A percentile compares a stretch with the other conserved stretches of the same genome.
These are phyloP conservation scores for Anisodus tanguticus DNA, from an alignment of 257 asterid genomes.

Conservation along the genomic window DNA sequence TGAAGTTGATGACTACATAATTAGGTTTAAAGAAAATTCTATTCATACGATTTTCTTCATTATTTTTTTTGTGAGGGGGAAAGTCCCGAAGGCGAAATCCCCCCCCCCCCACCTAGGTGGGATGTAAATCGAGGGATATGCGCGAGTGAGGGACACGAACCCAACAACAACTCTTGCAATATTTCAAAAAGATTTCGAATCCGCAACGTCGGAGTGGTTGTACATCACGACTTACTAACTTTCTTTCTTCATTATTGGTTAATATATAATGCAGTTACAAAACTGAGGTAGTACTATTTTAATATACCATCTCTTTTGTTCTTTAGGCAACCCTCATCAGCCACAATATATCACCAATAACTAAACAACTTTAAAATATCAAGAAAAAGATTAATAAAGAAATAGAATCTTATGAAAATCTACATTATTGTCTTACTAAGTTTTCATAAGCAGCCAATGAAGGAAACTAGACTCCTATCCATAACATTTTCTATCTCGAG, in stretches of 20 bases:
- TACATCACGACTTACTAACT: too few relatives aligned
- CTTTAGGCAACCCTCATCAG: not conserved
- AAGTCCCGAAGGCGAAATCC: too few relatives aligned
- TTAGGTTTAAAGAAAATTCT: not conserved
- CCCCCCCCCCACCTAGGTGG: too few relatives aligned
- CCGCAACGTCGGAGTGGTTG: too few relatives aligned
- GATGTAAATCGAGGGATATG: too few relatives aligned
- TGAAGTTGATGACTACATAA: too few relatives aligned
- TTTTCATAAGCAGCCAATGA: conserved; percentile 13
- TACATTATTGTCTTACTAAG: not conserved
- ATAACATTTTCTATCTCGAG: not conserved
- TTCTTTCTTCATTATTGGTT: too few relatives aligned
- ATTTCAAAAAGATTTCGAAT: too few relatives aligned
- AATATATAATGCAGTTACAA: too few relatives aligned
- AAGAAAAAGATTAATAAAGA: not conserved
- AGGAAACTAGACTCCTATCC: conserved; percentile 2
- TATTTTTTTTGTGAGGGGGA: too few relatives aligned
- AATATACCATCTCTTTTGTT: not conserved
- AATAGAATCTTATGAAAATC: conserved; percentile 17
- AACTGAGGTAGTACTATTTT: not conserved
- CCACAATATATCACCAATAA: not conserved
- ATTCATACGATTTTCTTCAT: not conserved
- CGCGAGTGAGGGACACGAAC: too few relatives aligned
- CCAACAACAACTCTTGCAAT: too few relatives aligned
- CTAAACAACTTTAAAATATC: not conserved